A percentile compares a stretch with the other conserved stretches of the same genome.
Conservation (phyloP, 768 basidiomycete species). For the Megacollybia marginata region DNA sequence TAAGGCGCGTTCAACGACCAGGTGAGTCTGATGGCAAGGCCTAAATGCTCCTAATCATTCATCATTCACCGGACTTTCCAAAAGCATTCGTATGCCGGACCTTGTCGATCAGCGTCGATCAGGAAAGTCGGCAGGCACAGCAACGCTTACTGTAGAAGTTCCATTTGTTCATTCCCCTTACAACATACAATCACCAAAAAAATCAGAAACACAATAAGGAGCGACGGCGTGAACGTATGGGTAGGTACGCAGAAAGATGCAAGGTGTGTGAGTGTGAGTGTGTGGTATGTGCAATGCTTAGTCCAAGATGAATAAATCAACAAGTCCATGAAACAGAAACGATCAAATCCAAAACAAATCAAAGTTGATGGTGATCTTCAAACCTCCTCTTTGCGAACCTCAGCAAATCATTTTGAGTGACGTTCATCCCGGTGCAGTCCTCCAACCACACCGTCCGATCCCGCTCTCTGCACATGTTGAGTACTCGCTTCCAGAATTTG, state of each 20-base stretch:
- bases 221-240: background rate
- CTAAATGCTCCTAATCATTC: too few relatives aligned
- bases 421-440: conserved; percentile 15
- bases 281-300: background rate
- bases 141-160: too few relatives aligned
- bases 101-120: too few relatives aligned
- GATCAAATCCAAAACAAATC: background rate
- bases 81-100: too few relatives aligned
- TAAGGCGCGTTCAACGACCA: too few relatives aligned
- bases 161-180: too few relatives aligned
- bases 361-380: background rate
- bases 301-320: background rate
- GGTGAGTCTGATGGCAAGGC: too few relatives aligned
- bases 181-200: background rate
- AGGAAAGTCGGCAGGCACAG: too few relatives aligned
- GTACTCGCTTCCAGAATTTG: conserved; percentile 35
- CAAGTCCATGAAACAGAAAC: background rate
- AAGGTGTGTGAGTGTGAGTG: background rate
- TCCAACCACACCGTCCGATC: conserved; percentile 4
- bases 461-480: conserved; percentile 9
- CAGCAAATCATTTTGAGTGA: background rate
- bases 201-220: background rate
- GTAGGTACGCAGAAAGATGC: background rate
- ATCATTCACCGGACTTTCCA: too few relatives aligned
- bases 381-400: background rate